These are phyloP conservation scores for Boletus semigastroideus DNA, from an alignment of 1,284 basidiomycete genomes.

Conservation along the genomic window DNA sequence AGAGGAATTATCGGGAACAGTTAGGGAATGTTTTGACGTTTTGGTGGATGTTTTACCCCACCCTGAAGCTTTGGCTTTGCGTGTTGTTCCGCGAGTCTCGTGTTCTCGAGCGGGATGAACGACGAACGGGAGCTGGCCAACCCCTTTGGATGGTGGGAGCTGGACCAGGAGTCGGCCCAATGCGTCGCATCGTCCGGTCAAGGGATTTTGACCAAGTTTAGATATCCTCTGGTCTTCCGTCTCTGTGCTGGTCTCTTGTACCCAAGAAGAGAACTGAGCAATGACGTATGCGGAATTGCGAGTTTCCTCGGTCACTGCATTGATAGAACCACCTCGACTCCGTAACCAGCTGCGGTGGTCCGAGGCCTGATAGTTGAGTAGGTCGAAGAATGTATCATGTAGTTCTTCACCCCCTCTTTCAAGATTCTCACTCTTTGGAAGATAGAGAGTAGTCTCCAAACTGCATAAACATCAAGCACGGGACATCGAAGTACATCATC, in stretches of 20 bases:
- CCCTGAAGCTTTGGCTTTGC: neutral
- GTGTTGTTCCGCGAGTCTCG: too few relatives aligned
- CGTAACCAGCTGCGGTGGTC: too few relatives aligned
- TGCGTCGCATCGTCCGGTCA: slow-evolving; percentile 6
- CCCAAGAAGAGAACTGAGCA: neutral
- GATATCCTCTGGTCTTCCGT: neutral
- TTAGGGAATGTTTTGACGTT: neutral
- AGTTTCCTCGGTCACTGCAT: too few relatives aligned
- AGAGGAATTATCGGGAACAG: neutral
- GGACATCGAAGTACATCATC: too few relatives aligned
- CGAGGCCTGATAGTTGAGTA: too few relatives aligned
- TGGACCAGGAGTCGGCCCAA: slow-evolving; percentile 10
- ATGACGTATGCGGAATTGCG: neutral
- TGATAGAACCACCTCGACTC: too few relatives aligned
- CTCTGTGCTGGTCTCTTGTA: neutral
- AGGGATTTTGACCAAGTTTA: neutral
- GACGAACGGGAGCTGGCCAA: neutral
- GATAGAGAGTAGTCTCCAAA: slow-evolving; percentile 5
- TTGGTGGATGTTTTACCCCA: neutral
- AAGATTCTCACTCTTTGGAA: slow-evolving; percentile 3
- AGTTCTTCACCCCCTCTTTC: fast-evolving
- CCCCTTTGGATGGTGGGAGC: neutral
- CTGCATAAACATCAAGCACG: neutral
- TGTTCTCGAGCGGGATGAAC: neutral
- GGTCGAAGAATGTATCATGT: too few relatives aligned